Conservation (phyloP, 495 filamentous ascomycete genomes). For the Patellaria atrata region DNA sequence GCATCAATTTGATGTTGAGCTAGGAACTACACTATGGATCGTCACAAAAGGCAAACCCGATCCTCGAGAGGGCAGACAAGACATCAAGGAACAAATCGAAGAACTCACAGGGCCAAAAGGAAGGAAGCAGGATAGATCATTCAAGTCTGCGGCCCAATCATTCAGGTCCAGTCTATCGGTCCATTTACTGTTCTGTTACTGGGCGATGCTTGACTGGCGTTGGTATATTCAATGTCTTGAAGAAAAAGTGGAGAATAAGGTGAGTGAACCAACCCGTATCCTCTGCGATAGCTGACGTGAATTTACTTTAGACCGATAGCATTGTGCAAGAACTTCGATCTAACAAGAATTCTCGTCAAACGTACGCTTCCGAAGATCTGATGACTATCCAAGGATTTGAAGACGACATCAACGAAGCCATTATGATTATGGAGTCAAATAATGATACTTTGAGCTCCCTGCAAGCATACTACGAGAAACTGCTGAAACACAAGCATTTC, state of each 20-base stretch:
- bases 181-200: constrained; percentile 25
- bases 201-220: constrained; percentile 32
- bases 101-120: constrained; percentile 23
- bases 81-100: too few relatives aligned
- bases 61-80: too few relatives aligned
- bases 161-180: constrained; percentile 13
- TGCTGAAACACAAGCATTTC: constrained; percentile 25
- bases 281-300: background rate
- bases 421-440: constrained; percentile 29
- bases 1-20: constrained; percentile 33
- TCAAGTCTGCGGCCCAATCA: constrained; percentile 4
- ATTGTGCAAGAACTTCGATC: constrained; percentile 10
- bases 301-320: constrained; percentile 18
- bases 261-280: constrained; percentile 7
- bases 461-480: constrained; percentile 23
- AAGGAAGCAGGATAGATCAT: constrained; percentile 16
- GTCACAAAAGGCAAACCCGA: constrained; percentile 18
- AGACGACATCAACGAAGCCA: constrained; percentile 26
- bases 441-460: constrained; percentile 27
- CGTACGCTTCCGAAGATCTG: constrained; percentile 22
- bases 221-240: constrained; percentile 31
- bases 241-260: constrained; percentile 20
- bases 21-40: constrained; percentile 18
- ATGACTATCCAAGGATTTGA: constrained; percentile 26
- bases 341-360: constrained; percentile 3